phyloP scores from a whole-genome alignment of 169 alveolate species.

The Perkinsus marinus region DNA sequence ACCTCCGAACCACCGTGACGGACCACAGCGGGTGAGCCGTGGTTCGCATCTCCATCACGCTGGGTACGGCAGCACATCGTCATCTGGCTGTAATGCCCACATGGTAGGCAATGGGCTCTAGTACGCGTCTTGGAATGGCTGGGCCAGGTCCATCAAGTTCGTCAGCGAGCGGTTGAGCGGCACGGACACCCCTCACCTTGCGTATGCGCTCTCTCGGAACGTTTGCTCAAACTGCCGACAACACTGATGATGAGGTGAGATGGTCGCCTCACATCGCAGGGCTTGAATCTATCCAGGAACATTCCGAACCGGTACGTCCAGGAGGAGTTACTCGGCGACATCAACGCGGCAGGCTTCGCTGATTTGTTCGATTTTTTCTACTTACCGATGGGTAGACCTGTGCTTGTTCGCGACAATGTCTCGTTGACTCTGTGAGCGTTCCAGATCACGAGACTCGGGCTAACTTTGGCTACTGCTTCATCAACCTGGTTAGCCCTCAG shows the following conservation, averaged over 20 bases:
- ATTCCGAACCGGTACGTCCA: not conserved
- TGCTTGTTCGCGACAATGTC: not conserved
- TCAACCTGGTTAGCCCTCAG: not conserved
- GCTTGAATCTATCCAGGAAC: not conserved
- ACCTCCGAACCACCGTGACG: not conserved
- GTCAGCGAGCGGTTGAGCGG: not conserved
- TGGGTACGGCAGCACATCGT: no score
- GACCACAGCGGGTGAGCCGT: no score
- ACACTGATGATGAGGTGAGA: not conserved
- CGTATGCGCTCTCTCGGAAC: not conserved
- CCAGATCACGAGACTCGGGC: not conserved
- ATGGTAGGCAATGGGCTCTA: not conserved
- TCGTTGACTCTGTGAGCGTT: not conserved
- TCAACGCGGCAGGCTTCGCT: not conserved
- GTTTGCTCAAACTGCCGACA: not conserved
- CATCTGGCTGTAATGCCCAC: no score
- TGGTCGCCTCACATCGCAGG: not conserved
- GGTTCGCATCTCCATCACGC: no score
- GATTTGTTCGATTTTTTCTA: not conserved
- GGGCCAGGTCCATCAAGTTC: not conserved
- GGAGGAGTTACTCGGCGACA: not conserved
- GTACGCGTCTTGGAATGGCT: not conserved
- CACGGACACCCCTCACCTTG: not conserved
- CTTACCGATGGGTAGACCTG: not conserved
- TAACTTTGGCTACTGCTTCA: not conserved